Conservation (phyloP, 257 asterid species). For the Nicotiana tomentosiformis region DNA sequence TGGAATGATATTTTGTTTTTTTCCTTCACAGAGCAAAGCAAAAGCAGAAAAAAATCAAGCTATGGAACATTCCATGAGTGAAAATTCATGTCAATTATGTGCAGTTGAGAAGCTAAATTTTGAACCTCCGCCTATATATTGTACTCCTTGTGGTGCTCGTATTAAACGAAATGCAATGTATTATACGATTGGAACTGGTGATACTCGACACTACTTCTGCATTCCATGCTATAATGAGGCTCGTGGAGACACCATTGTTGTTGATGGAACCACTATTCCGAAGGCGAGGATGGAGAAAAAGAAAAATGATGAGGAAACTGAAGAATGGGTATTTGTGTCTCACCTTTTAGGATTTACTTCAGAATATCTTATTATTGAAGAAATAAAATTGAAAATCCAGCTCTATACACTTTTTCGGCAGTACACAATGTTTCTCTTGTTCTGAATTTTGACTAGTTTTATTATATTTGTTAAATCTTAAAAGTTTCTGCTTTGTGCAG, state of each 20-base stretch:
- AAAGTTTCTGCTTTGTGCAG: conserved; percentile 41
- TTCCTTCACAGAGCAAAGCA: conserved; percentile 68
- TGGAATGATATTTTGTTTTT: background rate
- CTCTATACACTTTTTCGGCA: background rate
- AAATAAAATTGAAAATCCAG: background rate
- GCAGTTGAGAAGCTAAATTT: conserved; percentile 95
- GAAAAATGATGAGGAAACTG: conserved; percentile 90
- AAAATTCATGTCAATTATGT: conserved; percentile 97
- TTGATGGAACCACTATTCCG: conserved; percentile 60
- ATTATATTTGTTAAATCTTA: conserved; percentile 1
- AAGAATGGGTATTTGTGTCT: conserved; percentile 72
- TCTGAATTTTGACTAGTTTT: background rate
- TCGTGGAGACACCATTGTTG: conserved; percentile 80
- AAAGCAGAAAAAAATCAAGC: conserved; percentile 94
- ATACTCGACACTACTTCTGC: conserved; percentile 88
- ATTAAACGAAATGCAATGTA: conserved; percentile 91
- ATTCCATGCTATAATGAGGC: conserved; percentile 81
- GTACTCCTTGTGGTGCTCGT: conserved; percentile 94
- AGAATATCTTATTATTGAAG: background rate
- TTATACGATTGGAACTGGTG: conserved; percentile 89
- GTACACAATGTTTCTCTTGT: background rate
- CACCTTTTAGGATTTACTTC: background rate
- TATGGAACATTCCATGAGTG: conserved; percentile 86
- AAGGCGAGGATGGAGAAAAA: conserved; percentile 86
- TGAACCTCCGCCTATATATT: conserved; percentile 95